Conservation (phyloP, 2,329 filamentous ascomycete genomes). For the Aureobasidium uvarum region DNA sequence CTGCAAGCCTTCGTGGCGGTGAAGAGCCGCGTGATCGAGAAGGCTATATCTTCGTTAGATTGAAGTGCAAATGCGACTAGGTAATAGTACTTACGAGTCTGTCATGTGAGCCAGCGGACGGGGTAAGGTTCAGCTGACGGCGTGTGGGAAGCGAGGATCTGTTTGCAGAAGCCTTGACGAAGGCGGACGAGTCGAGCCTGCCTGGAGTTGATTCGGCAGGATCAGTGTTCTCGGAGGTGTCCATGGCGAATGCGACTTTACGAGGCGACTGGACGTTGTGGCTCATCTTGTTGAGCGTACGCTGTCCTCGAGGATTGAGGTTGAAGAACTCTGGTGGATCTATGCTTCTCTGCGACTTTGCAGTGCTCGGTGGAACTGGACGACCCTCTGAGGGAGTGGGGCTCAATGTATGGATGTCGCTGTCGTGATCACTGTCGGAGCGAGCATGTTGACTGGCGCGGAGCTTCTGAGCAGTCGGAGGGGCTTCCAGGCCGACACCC, state of each 20-base stretch:
- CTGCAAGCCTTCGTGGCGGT: conserved; percentile 32
- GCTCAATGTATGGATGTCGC: conserved; percentile 2
- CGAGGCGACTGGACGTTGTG: conserved; percentile 27
- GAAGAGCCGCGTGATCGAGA: conserved; percentile 26
- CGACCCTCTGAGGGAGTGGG: conserved; percentile 2
- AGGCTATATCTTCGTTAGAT: conserved; percentile 33
- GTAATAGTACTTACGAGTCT: conserved; percentile 27
- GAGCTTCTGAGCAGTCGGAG: conserved; percentile 27
- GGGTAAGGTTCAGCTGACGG: not conserved
- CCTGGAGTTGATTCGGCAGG: conserved; percentile 10
- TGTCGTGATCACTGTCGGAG: conserved; percentile 10
- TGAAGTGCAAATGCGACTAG: conserved; percentile 25
- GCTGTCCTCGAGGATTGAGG: conserved; percentile 35
- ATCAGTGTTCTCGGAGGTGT: conserved; percentile 30
- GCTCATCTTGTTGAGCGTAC: conserved; percentile 31
- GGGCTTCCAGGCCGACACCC: conserved; percentile 46
- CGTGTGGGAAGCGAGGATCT: conserved; percentile 11
- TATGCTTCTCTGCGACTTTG: conserved; percentile 30
- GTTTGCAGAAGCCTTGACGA: conserved; percentile 27
- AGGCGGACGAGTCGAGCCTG: conserved; percentile 35
- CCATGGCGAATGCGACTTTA: conserved; percentile 35
- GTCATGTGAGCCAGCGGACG: conserved; percentile 19
- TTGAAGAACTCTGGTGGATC: conserved; percentile 41
- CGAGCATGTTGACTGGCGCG: conserved; percentile 11
- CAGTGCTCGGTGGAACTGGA: conserved; percentile 34